phyloP scores from a whole-genome alignment of 1,139 yeast species.

The Hyphopichia fennica region DNA sequence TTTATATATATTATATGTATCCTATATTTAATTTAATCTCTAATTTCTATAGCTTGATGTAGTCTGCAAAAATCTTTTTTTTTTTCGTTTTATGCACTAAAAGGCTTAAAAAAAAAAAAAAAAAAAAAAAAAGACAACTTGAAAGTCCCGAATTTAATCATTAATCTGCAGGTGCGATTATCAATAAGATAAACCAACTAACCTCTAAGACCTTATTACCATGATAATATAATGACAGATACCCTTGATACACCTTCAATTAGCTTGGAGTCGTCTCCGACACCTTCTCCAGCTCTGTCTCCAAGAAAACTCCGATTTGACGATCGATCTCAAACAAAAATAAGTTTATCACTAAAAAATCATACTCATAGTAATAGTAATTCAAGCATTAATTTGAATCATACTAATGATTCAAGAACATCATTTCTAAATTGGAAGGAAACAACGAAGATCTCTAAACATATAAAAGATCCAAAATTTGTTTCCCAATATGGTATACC shows the following conservation, averaged over 20 bases:
- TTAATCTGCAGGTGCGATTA: no score
- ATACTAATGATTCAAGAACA: slow-evolving; percentile 4
- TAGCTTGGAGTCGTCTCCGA: slow-evolving; percentile 5
- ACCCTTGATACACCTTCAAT: slow-evolving; percentile 5
- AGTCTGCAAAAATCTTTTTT: no score
- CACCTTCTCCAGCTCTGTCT: slow-evolving; percentile 2
- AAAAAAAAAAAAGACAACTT: no score
- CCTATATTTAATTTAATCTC: no score
- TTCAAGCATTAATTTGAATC: background rate
- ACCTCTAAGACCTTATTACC: background rate
- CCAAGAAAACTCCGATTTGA: slow-evolving; percentile 30
- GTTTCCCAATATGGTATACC: slow-evolving; percentile 48
- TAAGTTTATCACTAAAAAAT: slow-evolving; percentile 20
- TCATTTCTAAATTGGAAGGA: slow-evolving; percentile 24
- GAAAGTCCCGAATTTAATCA: no score
- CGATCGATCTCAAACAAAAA: slow-evolving; percentile 36
- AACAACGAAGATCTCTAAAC: slow-evolving; percentile 18
- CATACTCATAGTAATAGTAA: slow-evolving; percentile 3
- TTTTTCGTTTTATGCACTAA: no score
- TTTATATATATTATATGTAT: no score
- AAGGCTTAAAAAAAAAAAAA: no score
- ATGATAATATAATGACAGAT: background rate
- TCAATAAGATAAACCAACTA: no score
- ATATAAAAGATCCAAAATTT: slow-evolving; percentile 25
- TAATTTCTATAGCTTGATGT: no score